Base-by-base conservation (phyloP, 2,329 filamentous ascomycete species). In the Drechslerella coelobrocha region DNA sequence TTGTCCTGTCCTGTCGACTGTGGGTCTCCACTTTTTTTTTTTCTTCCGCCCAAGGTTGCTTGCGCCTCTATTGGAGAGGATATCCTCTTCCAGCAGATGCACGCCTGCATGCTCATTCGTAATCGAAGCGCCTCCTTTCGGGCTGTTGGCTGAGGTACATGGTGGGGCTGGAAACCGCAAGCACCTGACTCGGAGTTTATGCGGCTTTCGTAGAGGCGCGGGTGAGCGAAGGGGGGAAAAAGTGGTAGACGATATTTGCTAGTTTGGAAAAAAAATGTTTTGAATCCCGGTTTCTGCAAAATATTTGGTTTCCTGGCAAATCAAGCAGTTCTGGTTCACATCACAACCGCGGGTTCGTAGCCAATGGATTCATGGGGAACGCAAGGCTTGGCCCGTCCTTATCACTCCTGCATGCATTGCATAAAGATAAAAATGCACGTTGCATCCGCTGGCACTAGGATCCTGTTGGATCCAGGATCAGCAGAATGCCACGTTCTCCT, bases 111-210 rank as follows among this genome's bases (percentile, higher is more conserved):
- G 51, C 48, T 63, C 48, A 62, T 71, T 71, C 59, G 66, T 59
- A 71, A 71, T 71, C 47, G 66, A 63, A 60, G 66, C 66, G 59
- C 57, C 62, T 68, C 55, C 29, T 39, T 51, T 57, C 29, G 12
- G 14, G 19, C 19, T 14, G 12, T 47, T 23, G 31, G 54, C 45
- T 19, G 21, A 26, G 43, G 31, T 14, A 27, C 45, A 53, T 39
- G 57, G 65, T 69, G 56, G 65, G 52, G 62, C 31, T 37, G 50
- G 47, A 8, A 17, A 31, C 21, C 8, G 47, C 6, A 8, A 17
- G 47, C 23, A 47, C 17, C 17, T 23, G 43, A 47, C 17, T 23
- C 23, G 47, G 29, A 51, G 41, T 45, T 45, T 45, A 45, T 21
- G 41, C 41, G 41, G 21, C 21, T 7, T 31, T 12, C 6, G 12